Evolutionary conservation across 768 basidiomycete species (phyloP), one percentile per base, ranked within the genome.

Genomic region (Multifurca ochricompacta): DNA sequence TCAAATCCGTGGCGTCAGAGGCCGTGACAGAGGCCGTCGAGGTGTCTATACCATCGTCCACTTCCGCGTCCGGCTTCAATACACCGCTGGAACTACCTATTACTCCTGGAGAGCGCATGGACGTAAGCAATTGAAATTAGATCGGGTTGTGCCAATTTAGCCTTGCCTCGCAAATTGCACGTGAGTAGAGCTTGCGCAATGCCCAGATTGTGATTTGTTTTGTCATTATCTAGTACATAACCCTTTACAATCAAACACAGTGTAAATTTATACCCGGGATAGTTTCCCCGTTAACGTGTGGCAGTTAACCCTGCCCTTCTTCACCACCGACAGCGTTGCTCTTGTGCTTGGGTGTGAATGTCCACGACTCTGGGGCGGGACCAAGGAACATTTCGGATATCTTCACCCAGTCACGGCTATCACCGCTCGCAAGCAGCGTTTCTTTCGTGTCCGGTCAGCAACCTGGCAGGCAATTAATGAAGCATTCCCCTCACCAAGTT

Each of bases 371-470:
- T 1, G 91, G 93, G 1, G 81, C 79, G 53, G 85, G 85, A 1
- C 94, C 95, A 23, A 97, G 71, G 71, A 96, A 96, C 87, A 95
- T 93, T 70, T 94, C 91, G 1, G 88, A 87, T 42, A 99, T 83
- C 71, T 83, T 89, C 37, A 94, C 87, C 93, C 93, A 95, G 65
- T 94, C 90, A 35, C 75, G 72, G 65, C 87, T 85, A 64, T 89
- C 78, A 2, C 77, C 74, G 62, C 89, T 91, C 4, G 90, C 82
- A 5, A 95, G 74, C 6, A 95, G 72, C 0, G 89, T 91, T 75
- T 94, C 91, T 92, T 63, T 21, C 43, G 23, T 30, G 23, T 34
- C 18, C 35, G 46, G 25, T 48, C 30, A 8, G 48, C 42, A 34
- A 43, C 18, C 8, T 36, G 31, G 59, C 40, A 45, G 31, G 59